Percentiles rank a stretch among this genome's conserved stretches.
Evolutionary conservation across 2,329 filamentous ascomycete genomes (phyloP).

Genomic region (Ascochyta koolunga): DNA sequence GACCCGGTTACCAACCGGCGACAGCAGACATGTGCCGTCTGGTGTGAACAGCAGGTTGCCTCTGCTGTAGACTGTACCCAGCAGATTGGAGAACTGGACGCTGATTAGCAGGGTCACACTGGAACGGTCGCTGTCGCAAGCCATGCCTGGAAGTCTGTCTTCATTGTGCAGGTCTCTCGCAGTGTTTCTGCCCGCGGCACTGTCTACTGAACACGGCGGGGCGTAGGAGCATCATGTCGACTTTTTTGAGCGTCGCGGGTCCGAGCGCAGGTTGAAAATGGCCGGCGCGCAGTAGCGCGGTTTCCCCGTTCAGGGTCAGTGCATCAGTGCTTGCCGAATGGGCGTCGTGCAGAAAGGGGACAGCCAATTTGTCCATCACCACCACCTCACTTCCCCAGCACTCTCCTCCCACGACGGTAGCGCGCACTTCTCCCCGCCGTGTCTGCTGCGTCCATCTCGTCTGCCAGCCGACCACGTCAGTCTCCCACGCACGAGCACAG

Average conservation of each 20-base stretch:
- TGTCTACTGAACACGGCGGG: conserved; percentile 30
- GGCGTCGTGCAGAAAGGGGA: conserved; percentile 49
- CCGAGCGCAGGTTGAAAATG: conserved; percentile 28
- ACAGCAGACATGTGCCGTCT: conserved; percentile 93
- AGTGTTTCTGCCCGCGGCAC: background rate
- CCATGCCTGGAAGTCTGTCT: conserved; percentile 94
- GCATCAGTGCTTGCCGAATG: conserved; percentile 48
- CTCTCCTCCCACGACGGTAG: conserved; percentile 11
- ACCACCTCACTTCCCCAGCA: conserved; percentile 17
- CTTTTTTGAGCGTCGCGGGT: conserved; percentile 43
- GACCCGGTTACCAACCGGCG: conserved; percentile 94
- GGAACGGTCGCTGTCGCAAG: conserved; percentile 28
- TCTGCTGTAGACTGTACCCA: conserved; percentile 97
- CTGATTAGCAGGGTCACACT: conserved; percentile 30
- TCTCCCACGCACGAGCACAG: background rate
- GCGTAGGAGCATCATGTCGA: conserved; percentile 33
- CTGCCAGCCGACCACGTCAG: conserved; percentile 8
- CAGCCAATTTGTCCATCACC: conserved; percentile 44
- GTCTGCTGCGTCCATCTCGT: conserved; percentile 1
- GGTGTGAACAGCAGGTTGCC: conserved; percentile 96
- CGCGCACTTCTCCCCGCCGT: conserved; percentile 7
- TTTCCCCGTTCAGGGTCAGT: conserved; percentile 46
- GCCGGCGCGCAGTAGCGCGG: conserved; percentile 35
- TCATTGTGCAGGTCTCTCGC: conserved; percentile 67
- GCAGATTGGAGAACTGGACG: conserved; percentile 93